Evolutionary conservation across 495 filamentous ascomycete species (phyloP).

Genomic region (Neurospora sp.): DNA sequence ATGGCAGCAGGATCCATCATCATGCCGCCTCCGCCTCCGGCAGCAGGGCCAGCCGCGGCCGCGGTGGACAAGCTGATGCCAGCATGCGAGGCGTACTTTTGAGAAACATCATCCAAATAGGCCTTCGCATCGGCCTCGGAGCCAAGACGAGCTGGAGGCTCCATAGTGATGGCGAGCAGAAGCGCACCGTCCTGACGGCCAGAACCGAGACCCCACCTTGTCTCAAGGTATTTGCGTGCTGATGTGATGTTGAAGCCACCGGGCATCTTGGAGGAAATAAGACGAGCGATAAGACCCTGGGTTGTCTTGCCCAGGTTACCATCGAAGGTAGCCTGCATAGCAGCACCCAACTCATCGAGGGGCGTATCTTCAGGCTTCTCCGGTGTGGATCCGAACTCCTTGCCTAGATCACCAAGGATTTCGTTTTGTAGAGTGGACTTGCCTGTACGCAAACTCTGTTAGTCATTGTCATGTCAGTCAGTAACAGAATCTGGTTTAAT

Average conservation of each 20-base stretch:
- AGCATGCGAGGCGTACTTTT: slow-evolving; percentile 80
- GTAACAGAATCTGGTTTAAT: neutral
- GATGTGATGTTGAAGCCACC: slow-evolving; percentile 97
- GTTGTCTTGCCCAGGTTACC: slow-evolving; percentile 97
- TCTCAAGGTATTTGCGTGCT: slow-evolving; percentile 88
- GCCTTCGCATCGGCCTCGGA: slow-evolving; percentile 85
- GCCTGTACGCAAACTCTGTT: slow-evolving; percentile 37
- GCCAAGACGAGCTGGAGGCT: slow-evolving; percentile 78
- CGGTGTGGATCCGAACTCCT: slow-evolving; percentile 95
- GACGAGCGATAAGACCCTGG: slow-evolving; percentile 79
- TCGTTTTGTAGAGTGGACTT: slow-evolving; percentile 98
- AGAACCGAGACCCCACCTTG: slow-evolving; percentile 77
- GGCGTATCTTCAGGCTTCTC: slow-evolving; percentile 98
- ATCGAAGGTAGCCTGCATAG: slow-evolving; percentile 97
- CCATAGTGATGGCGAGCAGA: slow-evolving; percentile 81
- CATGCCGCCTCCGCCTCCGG: slow-evolving; percentile 69
- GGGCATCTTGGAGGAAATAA: slow-evolving; percentile 98
- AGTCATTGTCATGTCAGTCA: slow-evolving; percentile 3
- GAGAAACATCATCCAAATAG: slow-evolving; percentile 74
- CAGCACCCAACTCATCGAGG: slow-evolving; percentile 85
- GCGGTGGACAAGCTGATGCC: slow-evolving; percentile 79
- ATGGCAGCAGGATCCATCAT: slow-evolving; percentile 99
- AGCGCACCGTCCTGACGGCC: slow-evolving; percentile 90
- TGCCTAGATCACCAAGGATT: slow-evolving; percentile 89
- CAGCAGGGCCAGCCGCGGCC: slow-evolving; percentile 60